Evolutionary conservation across 441 rosid species (phyloP).

Genomic region (Eruca vesicaria): DNA sequence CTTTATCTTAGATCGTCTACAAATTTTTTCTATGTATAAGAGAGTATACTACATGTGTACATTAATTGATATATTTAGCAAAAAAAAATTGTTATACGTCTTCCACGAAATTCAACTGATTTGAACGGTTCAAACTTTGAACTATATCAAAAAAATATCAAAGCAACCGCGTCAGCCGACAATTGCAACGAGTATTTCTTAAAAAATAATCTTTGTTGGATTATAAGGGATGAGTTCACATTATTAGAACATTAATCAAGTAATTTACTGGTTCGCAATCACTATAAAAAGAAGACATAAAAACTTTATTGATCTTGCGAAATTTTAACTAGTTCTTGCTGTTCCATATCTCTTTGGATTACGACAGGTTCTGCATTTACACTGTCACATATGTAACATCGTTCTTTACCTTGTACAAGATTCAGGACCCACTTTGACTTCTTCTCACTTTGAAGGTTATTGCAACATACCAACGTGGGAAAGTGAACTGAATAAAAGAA

Average conservation of each 20-base stretch:
- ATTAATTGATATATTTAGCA: background rate
- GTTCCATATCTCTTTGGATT: background rate
- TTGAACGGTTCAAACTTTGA: background rate
- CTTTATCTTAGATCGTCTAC: background rate
- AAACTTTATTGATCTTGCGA: background rate
- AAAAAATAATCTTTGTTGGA: background rate
- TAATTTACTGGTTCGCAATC: background rate
- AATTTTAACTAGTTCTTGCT: background rate
- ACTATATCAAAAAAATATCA: background rate
- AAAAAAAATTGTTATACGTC: background rate
- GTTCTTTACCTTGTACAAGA: constrained; percentile 1
- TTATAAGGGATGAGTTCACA: background rate
- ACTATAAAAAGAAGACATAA: background rate
- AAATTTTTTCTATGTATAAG: background rate
- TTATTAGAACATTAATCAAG: background rate
- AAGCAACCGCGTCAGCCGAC: background rate
- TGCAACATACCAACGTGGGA: constrained; percentile 8
- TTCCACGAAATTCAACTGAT: background rate
- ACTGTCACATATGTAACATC: constrained; percentile 2
- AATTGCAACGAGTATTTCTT: background rate
- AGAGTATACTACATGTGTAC: background rate
- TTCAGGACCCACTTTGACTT: constrained; percentile 24
- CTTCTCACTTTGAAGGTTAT: constrained; percentile 15
- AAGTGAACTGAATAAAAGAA: background rate
- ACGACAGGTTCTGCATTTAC: background rate